A percentile compares a stretch with the other conserved stretches of the same genome.
Conservation (phyloP, 257 asterid genomes). For the Solanum virginianum region DNA sequence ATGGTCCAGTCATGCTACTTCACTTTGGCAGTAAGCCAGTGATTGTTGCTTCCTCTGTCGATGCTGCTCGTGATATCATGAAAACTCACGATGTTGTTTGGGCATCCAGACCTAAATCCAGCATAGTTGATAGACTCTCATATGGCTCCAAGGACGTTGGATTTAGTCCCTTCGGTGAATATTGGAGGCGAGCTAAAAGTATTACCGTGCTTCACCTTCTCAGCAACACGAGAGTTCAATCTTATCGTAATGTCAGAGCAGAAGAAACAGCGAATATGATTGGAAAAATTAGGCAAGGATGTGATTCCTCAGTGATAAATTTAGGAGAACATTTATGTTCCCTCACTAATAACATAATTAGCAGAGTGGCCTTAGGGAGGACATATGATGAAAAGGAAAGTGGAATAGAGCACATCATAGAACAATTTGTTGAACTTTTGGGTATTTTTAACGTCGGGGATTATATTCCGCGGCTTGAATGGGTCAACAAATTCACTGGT, state of each 20-base stretch:
- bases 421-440: neutral
- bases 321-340: neutral
- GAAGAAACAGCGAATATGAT: slow-evolving; percentile 1
- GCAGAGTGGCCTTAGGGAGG: slow-evolving; percentile 5
- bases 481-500: slow-evolving; percentile 21
- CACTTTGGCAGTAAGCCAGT: too few species aligned
- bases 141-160: neutral
- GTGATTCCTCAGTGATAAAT: neutral
- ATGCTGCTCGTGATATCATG: neutral
- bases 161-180: slow-evolving; percentile 5
- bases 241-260: neutral
- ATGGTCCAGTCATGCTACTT: too few species aligned
- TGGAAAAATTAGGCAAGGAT: neutral
- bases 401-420: neutral
- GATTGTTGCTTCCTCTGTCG: neutral
- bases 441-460: slow-evolving; percentile 17
- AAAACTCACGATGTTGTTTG: neutral
- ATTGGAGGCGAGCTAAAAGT: slow-evolving; percentile 22
- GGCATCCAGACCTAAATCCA: neutral
- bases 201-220: slow-evolving; percentile 1
- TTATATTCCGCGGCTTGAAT: slow-evolving; percentile 29
- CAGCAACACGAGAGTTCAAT: slow-evolving; percentile 1
- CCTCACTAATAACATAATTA: neutral
- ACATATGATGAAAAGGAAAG: neutral
- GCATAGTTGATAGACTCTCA: neutral